These are phyloP conservation scores for Litsea cubeba DNA, from an alignment of 164 flowering plant genomes.

Conservation along the genomic window DNA sequence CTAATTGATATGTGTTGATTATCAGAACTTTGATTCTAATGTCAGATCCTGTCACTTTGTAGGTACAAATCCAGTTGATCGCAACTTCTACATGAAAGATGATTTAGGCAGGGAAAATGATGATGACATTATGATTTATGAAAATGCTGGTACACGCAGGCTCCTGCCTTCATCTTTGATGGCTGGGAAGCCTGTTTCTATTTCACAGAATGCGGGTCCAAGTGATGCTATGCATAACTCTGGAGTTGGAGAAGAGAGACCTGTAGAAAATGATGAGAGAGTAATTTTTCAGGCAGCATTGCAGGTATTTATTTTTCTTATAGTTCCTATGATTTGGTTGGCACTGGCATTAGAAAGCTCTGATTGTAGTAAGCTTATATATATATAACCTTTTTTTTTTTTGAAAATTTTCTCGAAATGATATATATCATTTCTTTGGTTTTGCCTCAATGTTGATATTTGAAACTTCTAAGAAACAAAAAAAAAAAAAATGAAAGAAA, in stretches of 20 bases:
- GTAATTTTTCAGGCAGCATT: conserved; percentile 77
- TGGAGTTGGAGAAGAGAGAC: conserved; percentile 46
- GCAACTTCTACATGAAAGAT: conserved; percentile 25
- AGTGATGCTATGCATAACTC: conserved; percentile 38
- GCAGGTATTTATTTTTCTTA: conserved; percentile 41
- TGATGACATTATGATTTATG: conserved; percentile 38
- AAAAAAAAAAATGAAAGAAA: no score
- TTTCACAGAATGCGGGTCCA: conserved; percentile 31
- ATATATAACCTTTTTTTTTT: no score
- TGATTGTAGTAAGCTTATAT: not conserved
- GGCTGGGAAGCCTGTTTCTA: conserved; percentile 39
- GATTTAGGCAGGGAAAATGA: conserved; percentile 20
- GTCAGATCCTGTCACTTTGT: conserved; percentile 22
- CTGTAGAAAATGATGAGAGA: conserved; percentile 62
- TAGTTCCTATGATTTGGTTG: not conserved
- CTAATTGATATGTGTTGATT: conserved; percentile 4
- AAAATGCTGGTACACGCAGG: conserved; percentile 26
- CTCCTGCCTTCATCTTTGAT: conserved; percentile 49
- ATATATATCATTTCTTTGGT: no score
- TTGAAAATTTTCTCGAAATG: not conserved
- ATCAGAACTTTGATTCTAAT: conserved; percentile 23
- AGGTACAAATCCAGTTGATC: conserved; percentile 25
- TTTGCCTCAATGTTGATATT: no score
- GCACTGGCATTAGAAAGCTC: not conserved
- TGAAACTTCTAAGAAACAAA: no score